Evolutionary conservation across 176 grass and related monocot genomes (phyloP), one percentile per base, ranked within the genome.

Genomic region (Miscanthus lutarioriparius): DNA sequence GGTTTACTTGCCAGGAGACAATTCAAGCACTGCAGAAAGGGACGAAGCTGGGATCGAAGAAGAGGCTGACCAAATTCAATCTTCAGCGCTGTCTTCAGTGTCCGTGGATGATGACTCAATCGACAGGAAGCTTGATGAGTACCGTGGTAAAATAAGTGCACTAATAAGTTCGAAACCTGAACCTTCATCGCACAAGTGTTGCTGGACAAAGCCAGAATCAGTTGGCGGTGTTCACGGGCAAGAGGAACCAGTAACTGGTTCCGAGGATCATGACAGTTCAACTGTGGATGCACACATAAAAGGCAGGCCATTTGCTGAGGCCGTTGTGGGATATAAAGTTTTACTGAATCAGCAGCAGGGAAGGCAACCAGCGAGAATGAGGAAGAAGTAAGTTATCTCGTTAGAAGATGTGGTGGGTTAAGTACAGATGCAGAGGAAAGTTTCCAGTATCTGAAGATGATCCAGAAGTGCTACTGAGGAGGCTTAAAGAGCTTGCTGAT

Each of bases 401-500:
- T 61, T 25, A 61, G n/a, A 61, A 61, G 58, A 61, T 61, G 58
- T 25, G n/a, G 15, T 17, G n/a, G 22, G n/a, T 25, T 23, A 59
- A 59, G 22, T 59, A n/a, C 78, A 27, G 67, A 74, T 28, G 13
- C 53, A 66, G 38, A 66, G 62, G 43, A 69, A 39, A 39, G 38
- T 1, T 39, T 39, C 7, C 38, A 39, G 38, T 39, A 8, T 39
- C 38, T 27, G 12, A 72, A 49, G 67, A 87, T 25, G 87, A 98
- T 83, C 79, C 47, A 65, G 78, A 90, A 87, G 58, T 75, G 28
- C 76, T 82, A 44, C 89, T 54, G 53, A 70, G 79, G 66, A 87
- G 45, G 70, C 81, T 96, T 84, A 78, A 88, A 89, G 68, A 54
- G 58, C 87, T 95, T 83, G 96, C 96, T 45, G 61, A 96, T 73